Evolutionary conservation across 352 stramenopile genomes (phyloP), one percentile per base, ranked within the genome.

Genomic region (Phytophthora meadii): DNA sequence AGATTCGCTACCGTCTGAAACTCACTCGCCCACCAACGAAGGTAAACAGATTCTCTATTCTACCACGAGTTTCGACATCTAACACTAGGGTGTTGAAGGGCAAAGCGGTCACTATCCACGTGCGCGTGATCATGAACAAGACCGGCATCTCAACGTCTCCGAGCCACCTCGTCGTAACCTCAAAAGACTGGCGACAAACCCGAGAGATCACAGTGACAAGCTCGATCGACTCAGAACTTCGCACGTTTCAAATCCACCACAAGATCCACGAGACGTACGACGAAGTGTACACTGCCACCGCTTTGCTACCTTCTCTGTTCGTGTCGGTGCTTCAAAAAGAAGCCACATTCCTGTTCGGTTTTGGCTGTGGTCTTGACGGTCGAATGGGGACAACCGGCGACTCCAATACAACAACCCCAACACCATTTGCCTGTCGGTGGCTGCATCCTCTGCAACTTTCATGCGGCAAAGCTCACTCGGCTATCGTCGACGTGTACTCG

Each of bases 241-340:
- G 75, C 6, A 89, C 80, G 11, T 82, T 90, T 45, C 80, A 88
- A 69, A 90, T 93, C 66, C 74, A 89, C 49, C 84, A 91, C 77
- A 90, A 85, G 61, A 84, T 89, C 28, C 46, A 84, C 60, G 74
- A 87, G 30, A 79, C 65, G 11, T 79, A 82, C 68, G 68, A 87
- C 45, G 71, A 85, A 27, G 50, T 84, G 0, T 89, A 77, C 69
- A 79, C 76, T 45, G 52, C 70, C 3, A 76, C 51, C 15, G 76
- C 78, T 3, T 61, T 79, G 47, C 65, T 90, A 19, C 82, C 82
- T 27, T 90, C 82, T 0, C 70, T 90, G 8, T 90, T 89, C 44
- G 82, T 90, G 12, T 89, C 81, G 12, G 76, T 92, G 14, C 48
- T 92, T 5, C 81, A 83, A 36, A 89, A 90, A 28, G 81, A 93